Evolutionary conservation across 495 filamentous ascomycete genomes (phyloP).

Genomic region (Elaphomyces granulatus): DNA sequence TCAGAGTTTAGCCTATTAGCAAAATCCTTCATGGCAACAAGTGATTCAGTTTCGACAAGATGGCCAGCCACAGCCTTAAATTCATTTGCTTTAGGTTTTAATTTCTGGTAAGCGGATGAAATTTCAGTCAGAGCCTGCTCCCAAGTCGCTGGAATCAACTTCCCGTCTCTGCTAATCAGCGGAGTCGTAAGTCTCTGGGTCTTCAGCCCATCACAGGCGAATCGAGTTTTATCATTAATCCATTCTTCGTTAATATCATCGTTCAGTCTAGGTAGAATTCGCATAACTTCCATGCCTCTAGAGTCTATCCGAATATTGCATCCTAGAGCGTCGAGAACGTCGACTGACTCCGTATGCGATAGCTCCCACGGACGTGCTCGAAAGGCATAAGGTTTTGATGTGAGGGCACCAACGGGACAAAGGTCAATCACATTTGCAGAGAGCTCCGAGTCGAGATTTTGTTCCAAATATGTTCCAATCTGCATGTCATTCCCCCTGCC

Average conservation of each 20-base stretch:
- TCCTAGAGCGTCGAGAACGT: constrained; percentile 83
- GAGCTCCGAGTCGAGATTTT: constrained; percentile 78
- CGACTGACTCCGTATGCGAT: constrained; percentile 82
- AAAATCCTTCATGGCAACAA: constrained; percentile 94
- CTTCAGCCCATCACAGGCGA: constrained; percentile 93
- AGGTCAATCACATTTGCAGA: constrained; percentile 97
- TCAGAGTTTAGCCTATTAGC: constrained; percentile 92
- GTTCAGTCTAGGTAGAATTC: constrained; percentile 79
- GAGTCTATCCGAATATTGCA: constrained; percentile 90
- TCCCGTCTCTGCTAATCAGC: constrained; percentile 70
- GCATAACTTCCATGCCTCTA: constrained; percentile 92
- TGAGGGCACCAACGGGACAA: constrained; percentile 91
- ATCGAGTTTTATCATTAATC: constrained; percentile 97
- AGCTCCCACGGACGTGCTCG: constrained; percentile 93
- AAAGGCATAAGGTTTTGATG: constrained; percentile 96
- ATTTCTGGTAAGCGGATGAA: constrained; percentile 53
- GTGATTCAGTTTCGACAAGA: constrained; percentile 75
- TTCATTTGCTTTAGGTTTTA: constrained; percentile 73
- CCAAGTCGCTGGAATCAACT: constrained; percentile 85
- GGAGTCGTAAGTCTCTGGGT: constrained; percentile 90
- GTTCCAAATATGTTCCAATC: constrained; percentile 94
- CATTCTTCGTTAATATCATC: constrained; percentile 98
- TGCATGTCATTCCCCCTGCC: constrained; percentile 94
- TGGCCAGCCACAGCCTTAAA: constrained; percentile 92
- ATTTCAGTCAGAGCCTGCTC: constrained; percentile 87